Base-by-base conservation (phyloP, 352 stramenopile species). In the Phytopythium boreale region DNA sequence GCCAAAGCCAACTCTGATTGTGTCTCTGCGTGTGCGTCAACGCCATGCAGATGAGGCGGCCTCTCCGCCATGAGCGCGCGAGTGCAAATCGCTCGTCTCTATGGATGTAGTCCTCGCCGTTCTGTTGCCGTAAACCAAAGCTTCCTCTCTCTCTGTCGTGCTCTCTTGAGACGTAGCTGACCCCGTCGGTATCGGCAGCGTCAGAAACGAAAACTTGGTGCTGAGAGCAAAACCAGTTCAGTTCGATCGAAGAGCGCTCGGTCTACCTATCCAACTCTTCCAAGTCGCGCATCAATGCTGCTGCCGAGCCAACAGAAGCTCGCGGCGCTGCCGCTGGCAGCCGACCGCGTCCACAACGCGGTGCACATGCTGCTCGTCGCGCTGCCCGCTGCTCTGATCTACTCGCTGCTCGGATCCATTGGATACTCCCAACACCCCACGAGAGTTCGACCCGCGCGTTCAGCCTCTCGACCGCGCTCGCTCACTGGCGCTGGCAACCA, bases 301-400 rank as follows among this genome's bases (percentile, higher is more conserved):
- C 22, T 34, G 22, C 50, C 50, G 11, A 37, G 50, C 11, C 50
- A 57, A 22, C 50, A 57, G 34, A 57, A 37, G 26, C 9, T 57
- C 26, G 50, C 15, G 50, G 50, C 4, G 27, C 50, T 57, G 6
- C 50, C 50, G 27, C 27, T 41, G 22, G 50, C 15, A 14, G 50
- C 27, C 6, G 24, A 14, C 27, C 27, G 50, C 27, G 17, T 57
- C 14, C 50, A 57, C 50, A 41, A n/a, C 34, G 27, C 15, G 7
- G 15, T 57, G 20, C 34, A 39, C 15, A 57, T 57, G 27, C 50
- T 57, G 50, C 50, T 57, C 24, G 34, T 57, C 12, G 50, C 50
- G 50, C 27, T 57, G 8, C 50, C 50, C 11, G n/a, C 50, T 19
- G 27, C 50, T 24, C 8, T 41, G 6, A 8, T 57, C 50, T 57